phyloP scores from a whole-genome alignment of 371 early-diverging fungal genomes.

The Mortierella sp. region DNA sequence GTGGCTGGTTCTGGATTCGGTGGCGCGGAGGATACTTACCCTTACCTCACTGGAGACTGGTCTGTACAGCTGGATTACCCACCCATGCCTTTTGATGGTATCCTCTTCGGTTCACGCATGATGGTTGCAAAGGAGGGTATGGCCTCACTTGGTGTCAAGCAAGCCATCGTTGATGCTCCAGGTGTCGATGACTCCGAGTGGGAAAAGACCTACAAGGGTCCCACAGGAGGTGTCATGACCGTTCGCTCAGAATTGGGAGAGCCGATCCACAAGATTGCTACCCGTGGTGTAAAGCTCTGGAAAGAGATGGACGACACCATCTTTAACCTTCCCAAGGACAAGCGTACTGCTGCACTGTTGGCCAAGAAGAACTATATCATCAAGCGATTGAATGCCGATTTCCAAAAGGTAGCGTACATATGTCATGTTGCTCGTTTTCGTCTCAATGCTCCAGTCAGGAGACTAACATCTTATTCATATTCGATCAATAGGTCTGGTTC shows the following conservation, averaged over 20 bases:
- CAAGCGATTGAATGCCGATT: constrained; percentile 90
- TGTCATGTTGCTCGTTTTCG: not conserved
- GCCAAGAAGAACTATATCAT: constrained; percentile 95
- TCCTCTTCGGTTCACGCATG: constrained; percentile 93
- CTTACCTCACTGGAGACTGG: constrained; percentile 97
- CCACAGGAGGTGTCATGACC: constrained; percentile 92
- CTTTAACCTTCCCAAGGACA: constrained; percentile 89
- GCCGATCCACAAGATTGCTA: constrained; percentile 97
- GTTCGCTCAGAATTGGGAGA: constrained; percentile 96
- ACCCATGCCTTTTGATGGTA: constrained; percentile 97
- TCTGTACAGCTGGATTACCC: constrained; percentile 83
- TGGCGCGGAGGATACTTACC: constrained; percentile 90
- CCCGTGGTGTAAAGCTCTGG: constrained; percentile 94
- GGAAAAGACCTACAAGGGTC: constrained; percentile 94
- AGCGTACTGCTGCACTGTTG: constrained; percentile 82
- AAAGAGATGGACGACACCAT: constrained; percentile 95
- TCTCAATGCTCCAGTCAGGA: no score
- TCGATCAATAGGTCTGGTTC: constrained; percentile 80
- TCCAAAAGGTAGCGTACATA: constrained; percentile 67
- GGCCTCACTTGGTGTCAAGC: constrained; percentile 88
- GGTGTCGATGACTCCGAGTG: constrained; percentile 91
- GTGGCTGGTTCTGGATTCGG: constrained; percentile 96
- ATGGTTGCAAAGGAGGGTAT: constrained; percentile 95
- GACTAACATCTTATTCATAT: no score
- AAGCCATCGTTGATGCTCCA: constrained; percentile 90